These are phyloP conservation scores for Biscutella laevigata DNA, from an alignment of 441 rosid species.

Conservation along the genomic window DNA sequence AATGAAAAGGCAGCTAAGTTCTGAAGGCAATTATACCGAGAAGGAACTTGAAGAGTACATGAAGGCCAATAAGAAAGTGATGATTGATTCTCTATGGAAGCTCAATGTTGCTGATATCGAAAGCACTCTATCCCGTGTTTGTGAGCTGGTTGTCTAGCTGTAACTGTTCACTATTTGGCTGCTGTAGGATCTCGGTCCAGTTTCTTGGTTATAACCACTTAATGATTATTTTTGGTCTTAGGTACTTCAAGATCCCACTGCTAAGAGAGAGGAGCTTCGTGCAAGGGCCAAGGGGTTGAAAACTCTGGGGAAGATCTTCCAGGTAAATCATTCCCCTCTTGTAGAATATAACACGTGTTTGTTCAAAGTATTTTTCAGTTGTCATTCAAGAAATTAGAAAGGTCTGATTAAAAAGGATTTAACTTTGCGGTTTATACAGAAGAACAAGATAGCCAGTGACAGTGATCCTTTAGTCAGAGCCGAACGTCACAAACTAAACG, in stretches of 20 bases:
- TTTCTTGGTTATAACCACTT: slow-evolving; percentile 10
- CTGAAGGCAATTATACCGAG: slow-evolving; percentile 80
- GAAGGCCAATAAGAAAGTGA: slow-evolving; percentile 80
- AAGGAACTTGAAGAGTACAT: slow-evolving; percentile 85
- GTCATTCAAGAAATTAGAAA: neutral
- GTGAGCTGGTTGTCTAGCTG: slow-evolving; percentile 65
- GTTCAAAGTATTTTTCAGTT: slow-evolving; percentile 1
- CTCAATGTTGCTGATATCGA: slow-evolving; percentile 97
- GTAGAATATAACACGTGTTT: no score
- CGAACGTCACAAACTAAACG: slow-evolving; percentile 42
- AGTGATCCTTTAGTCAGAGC: slow-evolving; percentile 40
- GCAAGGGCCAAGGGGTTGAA: slow-evolving; percentile 89
- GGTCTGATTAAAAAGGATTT: neutral
- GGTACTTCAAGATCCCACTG: slow-evolving; percentile 90
- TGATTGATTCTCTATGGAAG: slow-evolving; percentile 95
- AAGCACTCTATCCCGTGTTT: slow-evolving; percentile 83
- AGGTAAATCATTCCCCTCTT: slow-evolving; percentile 39
- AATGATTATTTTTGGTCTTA: slow-evolving; percentile 20
- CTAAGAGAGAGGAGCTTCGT: slow-evolving; percentile 83
- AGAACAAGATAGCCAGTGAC: slow-evolving; percentile 56
- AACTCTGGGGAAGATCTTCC: slow-evolving; percentile 88
- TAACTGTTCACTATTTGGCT: slow-evolving; percentile 1
- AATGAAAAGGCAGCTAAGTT: slow-evolving; percentile 86
- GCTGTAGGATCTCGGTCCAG: slow-evolving; percentile 16
- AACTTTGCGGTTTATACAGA: slow-evolving; percentile 31